Evolutionary conservation across 441 rosid species (phyloP), one percentile per base, ranked within the genome.

Genomic region (Theobroma grandiflorum): DNA sequence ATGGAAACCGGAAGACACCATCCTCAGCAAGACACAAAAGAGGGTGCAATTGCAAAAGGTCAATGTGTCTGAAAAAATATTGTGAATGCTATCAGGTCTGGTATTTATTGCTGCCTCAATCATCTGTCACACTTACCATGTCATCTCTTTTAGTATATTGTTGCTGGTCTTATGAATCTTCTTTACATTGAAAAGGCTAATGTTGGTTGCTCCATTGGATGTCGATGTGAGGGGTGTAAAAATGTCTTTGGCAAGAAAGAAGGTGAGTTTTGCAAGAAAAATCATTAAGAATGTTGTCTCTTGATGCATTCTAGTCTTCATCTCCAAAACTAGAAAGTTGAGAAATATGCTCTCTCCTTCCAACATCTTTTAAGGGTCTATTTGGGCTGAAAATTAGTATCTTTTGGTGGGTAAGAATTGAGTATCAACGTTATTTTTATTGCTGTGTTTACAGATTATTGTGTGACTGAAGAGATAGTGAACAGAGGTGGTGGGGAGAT

Each of bases 61-160:
- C 94, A 2, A 89, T 80, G 90, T 93, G 95, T 75, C 83, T 84
- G 59, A 90, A 93, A 81, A 93, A 88, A 76, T 93, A 93, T 68
- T 91, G 93, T 86, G 97, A 91, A 91, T 93, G 95, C 85, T 93
- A 83, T 84, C 93, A 91, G 94, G 95, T 93, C 12, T 42, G 20
- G 59, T 53, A 33, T 55, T 11, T 42, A n/a, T 65, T 77, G 35
- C 15, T 31, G 47, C 12, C 52, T 37, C 53, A 66, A 77, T 31
- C 73, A 18, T 62, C 53, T 37, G 1, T 79, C 16, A 8, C 69
- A 10, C 52, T 61, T 31, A 12, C 14, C 49, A 33, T 26, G 50
- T 20, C 62, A 45, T 57, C 7, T 70, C 50, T 57, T 61, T 74
- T 45, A 76, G 43, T 80, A 58, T 61, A 42, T 74, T 38, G 40